phyloP scores from a whole-genome alignment of 2,329 filamentous ascomycete genomes.

The Alternaria angustiovoidea region DNA sequence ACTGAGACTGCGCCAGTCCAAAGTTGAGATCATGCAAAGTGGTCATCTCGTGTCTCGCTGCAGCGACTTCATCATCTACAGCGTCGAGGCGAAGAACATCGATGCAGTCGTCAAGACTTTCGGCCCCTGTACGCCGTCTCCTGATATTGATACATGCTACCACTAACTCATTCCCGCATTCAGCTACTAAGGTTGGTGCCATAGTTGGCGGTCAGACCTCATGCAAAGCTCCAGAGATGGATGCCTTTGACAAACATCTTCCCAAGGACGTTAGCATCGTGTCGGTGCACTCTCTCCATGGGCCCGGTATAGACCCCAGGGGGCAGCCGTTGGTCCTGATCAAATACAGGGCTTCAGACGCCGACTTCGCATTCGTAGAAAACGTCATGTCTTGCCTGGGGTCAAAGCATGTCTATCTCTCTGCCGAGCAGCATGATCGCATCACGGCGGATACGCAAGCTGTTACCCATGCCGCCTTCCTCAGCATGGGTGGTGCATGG shows the following conservation, averaged over 20 bases:
- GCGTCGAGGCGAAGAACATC: slow-evolving; percentile 92
- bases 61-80: slow-evolving; percentile 99
- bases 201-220: slow-evolving; percentile 98
- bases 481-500: slow-evolving; percentile 98
- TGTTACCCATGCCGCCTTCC: slow-evolving; percentile 95
- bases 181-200: slow-evolving; percentile 92
- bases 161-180: slow-evolving; percentile 17
- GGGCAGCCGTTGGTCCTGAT: slow-evolving; percentile 94
- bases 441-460: slow-evolving; percentile 99
- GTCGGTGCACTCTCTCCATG: slow-evolving; percentile 95
- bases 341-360: slow-evolving; percentile 84
- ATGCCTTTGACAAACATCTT: slow-evolving; percentile 88
- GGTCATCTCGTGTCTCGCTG: slow-evolving; percentile 94
- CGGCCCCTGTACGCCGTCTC: slow-evolving; percentile 79
- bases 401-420: slow-evolving; percentile 87
- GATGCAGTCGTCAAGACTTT: slow-evolving; percentile 86
- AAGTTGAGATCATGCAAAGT: slow-evolving; percentile 86
- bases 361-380: slow-evolving; percentile 80
- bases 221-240: slow-evolving; percentile 96
- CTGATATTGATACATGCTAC: slow-evolving; percentile 7
- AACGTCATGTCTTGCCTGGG: slow-evolving; percentile 81
- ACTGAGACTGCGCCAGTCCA: slow-evolving; percentile 68
- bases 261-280: slow-evolving; percentile 90
- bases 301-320: slow-evolving; percentile 84
- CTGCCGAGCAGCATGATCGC: slow-evolving; percentile 87